These are phyloP conservation scores for Gryganskiella cystojenkinii DNA, from an alignment of 192 early-diverging fungal species.

Conservation along the genomic window DNA sequence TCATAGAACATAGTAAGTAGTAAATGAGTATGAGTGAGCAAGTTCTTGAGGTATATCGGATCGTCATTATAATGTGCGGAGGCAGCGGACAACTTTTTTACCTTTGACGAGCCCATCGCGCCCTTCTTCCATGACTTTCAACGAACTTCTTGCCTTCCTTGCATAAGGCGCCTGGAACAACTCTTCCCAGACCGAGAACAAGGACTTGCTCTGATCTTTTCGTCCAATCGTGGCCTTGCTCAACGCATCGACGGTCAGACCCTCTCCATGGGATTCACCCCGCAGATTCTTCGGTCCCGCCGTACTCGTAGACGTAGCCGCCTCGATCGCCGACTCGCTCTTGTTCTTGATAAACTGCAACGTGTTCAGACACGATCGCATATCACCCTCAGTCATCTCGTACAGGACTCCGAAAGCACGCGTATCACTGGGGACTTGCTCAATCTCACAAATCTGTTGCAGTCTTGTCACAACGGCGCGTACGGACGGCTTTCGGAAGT, in stretches of 20 bases:
- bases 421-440: conserved; percentile 79
- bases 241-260: conserved; percentile 60
- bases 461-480: conserved; percentile 79
- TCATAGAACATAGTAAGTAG: background rate
- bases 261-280: conserved; percentile 9
- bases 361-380: conserved; percentile 89
- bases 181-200: conserved; percentile 87
- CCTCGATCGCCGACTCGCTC: conserved; percentile 15
- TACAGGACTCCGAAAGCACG: conserved; percentile 79
- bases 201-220: conserved; percentile 84
- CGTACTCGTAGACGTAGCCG: too few relatives aligned
- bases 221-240: conserved; percentile 65
- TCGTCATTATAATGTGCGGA: background rate
- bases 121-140: conserved; percentile 44
- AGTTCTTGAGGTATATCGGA: too few relatives aligned
- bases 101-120: conserved; percentile 42
- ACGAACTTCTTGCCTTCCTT: conserved; percentile 30
- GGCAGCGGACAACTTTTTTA: background rate
- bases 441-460: conserved; percentile 80
- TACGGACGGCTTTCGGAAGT: conserved; percentile 74
- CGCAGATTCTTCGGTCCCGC: too few relatives aligned
- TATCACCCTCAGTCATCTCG: conserved; percentile 86
- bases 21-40: background rate
- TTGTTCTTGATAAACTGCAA: conserved; percentile 72
- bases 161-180: conserved; percentile 70